Evolutionary conservation across 2,329 filamentous ascomycete genomes (phyloP).

Genomic region (Paracamarosporium sp.): DNA sequence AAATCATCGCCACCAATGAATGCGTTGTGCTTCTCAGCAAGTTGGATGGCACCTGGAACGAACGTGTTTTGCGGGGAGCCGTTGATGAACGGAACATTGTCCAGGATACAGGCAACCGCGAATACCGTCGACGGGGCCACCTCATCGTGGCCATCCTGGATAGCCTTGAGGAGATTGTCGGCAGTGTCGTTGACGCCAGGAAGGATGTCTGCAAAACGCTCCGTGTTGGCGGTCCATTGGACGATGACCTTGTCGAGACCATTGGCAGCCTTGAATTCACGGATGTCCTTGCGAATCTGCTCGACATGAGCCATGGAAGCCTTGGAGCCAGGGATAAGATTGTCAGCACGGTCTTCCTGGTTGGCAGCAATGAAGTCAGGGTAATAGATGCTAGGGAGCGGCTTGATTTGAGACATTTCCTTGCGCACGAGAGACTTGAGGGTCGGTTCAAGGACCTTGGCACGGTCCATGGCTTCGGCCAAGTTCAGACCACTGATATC

Average conservation of each 20-base stretch:
- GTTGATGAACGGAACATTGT: slow-evolving; percentile 94
- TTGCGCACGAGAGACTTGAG: slow-evolving; percentile 89
- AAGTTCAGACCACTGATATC: slow-evolving; percentile 94
- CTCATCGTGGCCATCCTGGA: slow-evolving; percentile 85
- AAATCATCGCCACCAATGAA: slow-evolving; percentile 99
- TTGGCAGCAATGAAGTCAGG: slow-evolving; percentile 99
- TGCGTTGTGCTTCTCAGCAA: slow-evolving; percentile 83
- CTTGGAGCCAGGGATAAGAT: slow-evolving; percentile 82
- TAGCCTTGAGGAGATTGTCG: slow-evolving; percentile 87
- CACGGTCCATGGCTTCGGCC: slow-evolving; percentile 92
- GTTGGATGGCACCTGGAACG: slow-evolving; percentile 87
- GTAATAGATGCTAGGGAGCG: slow-evolving; percentile 96
- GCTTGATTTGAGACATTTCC: slow-evolving; percentile 88
- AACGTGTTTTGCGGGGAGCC: slow-evolving; percentile 99
- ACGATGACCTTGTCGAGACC: slow-evolving; percentile 93
- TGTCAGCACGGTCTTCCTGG: slow-evolving; percentile 95
- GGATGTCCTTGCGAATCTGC: slow-evolving; percentile 90
- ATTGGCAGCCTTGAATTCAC: slow-evolving; percentile 88
- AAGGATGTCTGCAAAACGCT: slow-evolving; percentile 90
- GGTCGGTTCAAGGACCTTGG: slow-evolving; percentile 91
- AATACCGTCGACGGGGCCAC: slow-evolving; percentile 96
- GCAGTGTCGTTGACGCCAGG: slow-evolving; percentile 94
- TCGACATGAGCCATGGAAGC: slow-evolving; percentile 89
- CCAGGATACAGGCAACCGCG: slow-evolving; percentile 90
- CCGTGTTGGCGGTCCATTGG: slow-evolving; percentile 98